Base-by-base conservation (phyloP, 2,329 filamentous ascomycete species). In the Xylariaceae sp. region DNA sequence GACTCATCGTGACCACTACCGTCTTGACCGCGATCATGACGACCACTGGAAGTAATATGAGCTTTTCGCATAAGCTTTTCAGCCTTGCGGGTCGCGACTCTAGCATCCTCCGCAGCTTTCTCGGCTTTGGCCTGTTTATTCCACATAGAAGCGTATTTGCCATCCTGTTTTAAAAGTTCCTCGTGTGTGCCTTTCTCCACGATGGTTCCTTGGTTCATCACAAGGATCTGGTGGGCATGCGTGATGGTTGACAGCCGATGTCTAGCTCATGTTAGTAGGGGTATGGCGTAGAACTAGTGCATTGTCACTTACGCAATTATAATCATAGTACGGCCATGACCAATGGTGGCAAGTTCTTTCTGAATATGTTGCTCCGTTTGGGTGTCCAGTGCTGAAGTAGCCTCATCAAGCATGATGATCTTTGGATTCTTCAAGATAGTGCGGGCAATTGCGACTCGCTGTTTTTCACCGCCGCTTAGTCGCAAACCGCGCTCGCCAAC, bases 331-430 rank as follows among this genome's bases (percentile, higher is more conserved):
- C 93, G 86, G 40, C 90, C 91, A 55, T 85, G 76, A 14, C 88
- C 88, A 37, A 97, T 80, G 12, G 80, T 88, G 47, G 83, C 83
- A 23, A 98, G 79, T 27, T 91, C 90, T 48, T 85, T 80, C 67
- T 96, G 91, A 48, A 96, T 95, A 62, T 94, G 86, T 64, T 94
- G 87, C 66, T 96, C 91, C 0, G 91, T 96, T 55, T 93, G 88
- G 0, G 88, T 90, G 63, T 96, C 91, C 22, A 96, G 74, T 8
- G 91, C 90, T 25, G 91, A 92, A 2, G 90, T 96, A 11, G 91
- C 91, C 67, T 96, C 91, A 63, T 96, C 91, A 32, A 96, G 74
- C 69, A 96, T 85, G 61, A 95, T 95, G 60, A 96, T 91, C 41
- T 85, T 83, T 2, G 91, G 90, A 55, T 95, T 82, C 68, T 96